phyloP scores from a whole-genome alignment of 805 yeast genomes.

The Aciculoconidium aculeatum region DNA sequence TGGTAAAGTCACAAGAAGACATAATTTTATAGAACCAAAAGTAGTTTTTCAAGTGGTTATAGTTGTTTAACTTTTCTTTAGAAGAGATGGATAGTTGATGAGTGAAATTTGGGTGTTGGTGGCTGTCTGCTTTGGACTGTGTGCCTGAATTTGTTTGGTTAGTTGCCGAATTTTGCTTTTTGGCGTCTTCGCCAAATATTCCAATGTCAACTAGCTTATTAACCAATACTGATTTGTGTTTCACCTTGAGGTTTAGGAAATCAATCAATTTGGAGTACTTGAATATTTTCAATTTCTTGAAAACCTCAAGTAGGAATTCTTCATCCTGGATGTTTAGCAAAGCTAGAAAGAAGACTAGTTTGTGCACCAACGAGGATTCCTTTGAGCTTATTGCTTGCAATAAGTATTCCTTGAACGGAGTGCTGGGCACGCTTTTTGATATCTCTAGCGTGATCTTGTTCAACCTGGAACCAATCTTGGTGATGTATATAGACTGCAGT shows the following conservation, averaged over 20 bases:
- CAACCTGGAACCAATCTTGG: constrained; percentile 1
- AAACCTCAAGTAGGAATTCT: constrained; percentile 1
- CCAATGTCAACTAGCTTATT: too few relatives aligned
- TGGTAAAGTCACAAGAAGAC: constrained; percentile 18
- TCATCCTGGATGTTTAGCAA: constrained; percentile 5
- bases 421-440: constrained; percentile 8
- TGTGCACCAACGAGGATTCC: not conserved
- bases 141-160: too few relatives aligned
- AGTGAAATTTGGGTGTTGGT: not conserved
- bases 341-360: constrained; percentile 5
- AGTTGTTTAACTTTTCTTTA: constrained; percentile 3
- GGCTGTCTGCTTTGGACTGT: too few relatives aligned
- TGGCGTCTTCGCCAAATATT: too few relatives aligned
- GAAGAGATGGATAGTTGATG: not conserved
- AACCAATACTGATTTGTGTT: too few relatives aligned
- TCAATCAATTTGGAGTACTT: not conserved
- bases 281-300: constrained; percentile 2
- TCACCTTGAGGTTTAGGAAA: too few relatives aligned
- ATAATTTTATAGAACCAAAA: constrained; percentile 24
- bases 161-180: too few relatives aligned
- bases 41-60: constrained; percentile 15
- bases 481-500: constrained; percentile 12
- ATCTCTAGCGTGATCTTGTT: constrained; percentile 4
- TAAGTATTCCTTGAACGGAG: constrained; percentile 10
- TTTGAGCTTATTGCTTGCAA: not conserved